Percentiles rank a stretch among this genome's conserved stretches.
These are phyloP conservation scores for Acacia pycnantha DNA, from an alignment of 331 rosid species.

Conservation along the genomic window DNA sequence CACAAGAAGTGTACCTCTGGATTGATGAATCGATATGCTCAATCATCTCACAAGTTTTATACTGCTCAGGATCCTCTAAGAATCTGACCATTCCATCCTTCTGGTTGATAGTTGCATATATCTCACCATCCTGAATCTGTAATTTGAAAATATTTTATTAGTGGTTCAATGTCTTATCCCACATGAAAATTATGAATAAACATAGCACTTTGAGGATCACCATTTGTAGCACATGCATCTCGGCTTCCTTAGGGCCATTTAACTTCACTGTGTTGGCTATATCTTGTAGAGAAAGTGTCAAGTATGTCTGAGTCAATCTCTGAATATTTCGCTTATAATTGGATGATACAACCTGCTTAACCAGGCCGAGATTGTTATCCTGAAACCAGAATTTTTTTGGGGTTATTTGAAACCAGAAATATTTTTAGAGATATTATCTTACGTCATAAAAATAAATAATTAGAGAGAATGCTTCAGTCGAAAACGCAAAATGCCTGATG, in stretches of 20 bases:
- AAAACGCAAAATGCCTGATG: not conserved
- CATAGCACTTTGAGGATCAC: constrained; percentile 33
- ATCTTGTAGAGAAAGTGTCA: constrained; percentile 90
- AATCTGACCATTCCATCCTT: constrained; percentile 96
- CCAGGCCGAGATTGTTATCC: constrained; percentile 86
- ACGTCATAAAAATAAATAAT: not conserved
- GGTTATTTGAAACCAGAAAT: not conserved
- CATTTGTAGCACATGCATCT: constrained; percentile 93
- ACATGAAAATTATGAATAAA: constrained; percentile 11
- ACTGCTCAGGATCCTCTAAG: constrained; percentile 85
- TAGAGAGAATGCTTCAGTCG: not conserved
- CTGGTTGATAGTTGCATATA: constrained; percentile 76
- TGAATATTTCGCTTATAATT: constrained; percentile 85
- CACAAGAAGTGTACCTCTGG: constrained; percentile 51
- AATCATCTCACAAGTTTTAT: constrained; percentile 73
- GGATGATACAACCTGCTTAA: constrained; percentile 74
- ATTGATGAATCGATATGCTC: constrained; percentile 72
- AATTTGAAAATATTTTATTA: constrained; percentile 22
- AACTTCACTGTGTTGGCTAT: constrained; percentile 76
- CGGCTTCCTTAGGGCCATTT: constrained; percentile 72
- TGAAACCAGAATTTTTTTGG: constrained; percentile 27
- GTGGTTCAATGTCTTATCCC: not conserved
- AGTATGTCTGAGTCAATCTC: constrained; percentile 85
- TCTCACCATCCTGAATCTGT: constrained; percentile 87
- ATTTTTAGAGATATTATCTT: constrained; percentile 7